Percentiles rank a stretch among this genome's conserved stretches.
Evolutionary conservation across 108 stramenopile species (phyloP).

Genomic region (Skeletonema marinoi): DNA sequence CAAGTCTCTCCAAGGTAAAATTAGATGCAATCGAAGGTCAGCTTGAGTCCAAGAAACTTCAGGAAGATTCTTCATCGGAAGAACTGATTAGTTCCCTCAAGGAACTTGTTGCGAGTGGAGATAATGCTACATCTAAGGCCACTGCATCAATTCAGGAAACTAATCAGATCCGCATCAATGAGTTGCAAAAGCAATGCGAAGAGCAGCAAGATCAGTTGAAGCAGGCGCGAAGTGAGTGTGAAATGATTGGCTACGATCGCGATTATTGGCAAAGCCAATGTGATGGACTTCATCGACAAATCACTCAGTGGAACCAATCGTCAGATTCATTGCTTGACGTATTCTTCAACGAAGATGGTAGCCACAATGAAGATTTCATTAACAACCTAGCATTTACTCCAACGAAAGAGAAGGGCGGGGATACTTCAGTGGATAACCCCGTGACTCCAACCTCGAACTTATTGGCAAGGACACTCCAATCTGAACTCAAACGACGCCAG

Average conservation of each 20-base stretch:
- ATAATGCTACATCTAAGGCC: constrained; percentile 8
- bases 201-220: constrained; percentile 23
- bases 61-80: constrained; percentile 12
- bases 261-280: constrained; percentile 29
- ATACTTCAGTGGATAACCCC: not conserved
- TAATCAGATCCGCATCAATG: constrained; percentile 26
- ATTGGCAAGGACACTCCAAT: constrained; percentile 37
- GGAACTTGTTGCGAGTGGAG: constrained; percentile 10
- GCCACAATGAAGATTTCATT: constrained; percentile 10
- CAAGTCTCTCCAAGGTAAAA: constrained; percentile 28
- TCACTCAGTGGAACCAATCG: constrained; percentile 25
- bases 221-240: constrained; percentile 29
- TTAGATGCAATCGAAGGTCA: constrained; percentile 16
- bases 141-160: constrained; percentile 15
- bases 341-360: constrained; percentile 21
- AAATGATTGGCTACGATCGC: constrained; percentile 32
- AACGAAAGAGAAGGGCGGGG: not conserved
- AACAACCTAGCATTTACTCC: constrained; percentile 31
- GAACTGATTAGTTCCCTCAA: constrained; percentile 32
- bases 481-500: constrained; percentile 31
- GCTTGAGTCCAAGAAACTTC: constrained; percentile 26
- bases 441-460: constrained; percentile 30
- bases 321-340: constrained; percentile 6
- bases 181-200: constrained; percentile 26
- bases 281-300: constrained; percentile 25